These are phyloP conservation scores for Yarrowia yakushimensis DNA, from an alignment of 805 yeast genomes.

Conservation along the genomic window DNA sequence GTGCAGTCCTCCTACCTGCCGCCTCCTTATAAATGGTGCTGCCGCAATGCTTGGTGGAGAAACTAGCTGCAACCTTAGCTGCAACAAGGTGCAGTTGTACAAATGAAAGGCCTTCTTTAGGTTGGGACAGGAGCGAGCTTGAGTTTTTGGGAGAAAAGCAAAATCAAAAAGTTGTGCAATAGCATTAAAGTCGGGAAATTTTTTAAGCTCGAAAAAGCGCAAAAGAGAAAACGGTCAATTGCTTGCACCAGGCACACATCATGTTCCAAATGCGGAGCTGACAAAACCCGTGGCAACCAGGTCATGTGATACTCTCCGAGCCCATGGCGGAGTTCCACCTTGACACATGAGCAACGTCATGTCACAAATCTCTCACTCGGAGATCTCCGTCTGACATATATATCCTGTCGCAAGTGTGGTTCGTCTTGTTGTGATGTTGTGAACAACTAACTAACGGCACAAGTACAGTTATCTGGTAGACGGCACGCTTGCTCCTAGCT, in stretches of 20 bases:
- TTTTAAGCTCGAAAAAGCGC: conserved; percentile 5
- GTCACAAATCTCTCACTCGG: background rate
- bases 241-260: background rate
- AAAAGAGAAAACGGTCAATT: conserved; percentile 8
- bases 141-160: too few relatives aligned
- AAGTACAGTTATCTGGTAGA: too few relatives aligned
- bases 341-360: background rate
- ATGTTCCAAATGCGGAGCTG: background rate
- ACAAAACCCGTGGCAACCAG: background rate
- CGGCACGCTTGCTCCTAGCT: too few relatives aligned
- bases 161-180: background rate
- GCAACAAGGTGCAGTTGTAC: conserved; percentile 24
- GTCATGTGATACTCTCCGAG: background rate
- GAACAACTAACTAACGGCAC: background rate
- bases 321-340: background rate
- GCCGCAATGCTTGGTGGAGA: conserved; percentile 21
- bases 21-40: conserved; percentile 17
- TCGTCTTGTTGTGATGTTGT: background rate
- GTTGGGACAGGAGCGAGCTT: conserved; percentile 16
- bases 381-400: background rate
- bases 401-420: background rate
- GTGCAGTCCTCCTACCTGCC: background rate
- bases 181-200: conserved; percentile 2
- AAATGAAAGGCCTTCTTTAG: conserved; percentile 4
- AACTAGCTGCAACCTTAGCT: conserved; percentile 17